Percentiles rank a stretch among this genome's conserved stretches.
Evolutionary conservation across 345 rosid species (phyloP).

Genomic region (Brassica nigra): DNA sequence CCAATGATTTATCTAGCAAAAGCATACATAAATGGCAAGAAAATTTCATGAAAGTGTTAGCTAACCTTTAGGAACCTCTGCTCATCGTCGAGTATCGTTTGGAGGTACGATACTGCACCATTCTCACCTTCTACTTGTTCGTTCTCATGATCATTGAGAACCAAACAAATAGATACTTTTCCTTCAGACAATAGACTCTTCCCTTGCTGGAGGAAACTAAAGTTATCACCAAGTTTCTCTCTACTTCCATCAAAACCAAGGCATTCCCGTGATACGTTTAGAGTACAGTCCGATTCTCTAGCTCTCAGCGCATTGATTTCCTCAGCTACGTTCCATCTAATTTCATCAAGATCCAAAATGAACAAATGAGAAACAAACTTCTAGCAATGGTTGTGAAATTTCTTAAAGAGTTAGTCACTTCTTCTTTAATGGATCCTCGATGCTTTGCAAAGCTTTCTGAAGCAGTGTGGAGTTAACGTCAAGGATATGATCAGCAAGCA

Average conservation of each 20-base stretch:
- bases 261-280: conserved; percentile 48
- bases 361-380: conserved; percentile 10
- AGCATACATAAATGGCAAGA: neutral
- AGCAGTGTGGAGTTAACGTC: conserved; percentile 69
- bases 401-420: conserved; percentile 45
- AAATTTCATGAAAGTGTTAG: neutral
- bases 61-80: conserved; percentile 61
- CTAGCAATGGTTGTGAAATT: neutral
- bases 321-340: conserved; percentile 57
- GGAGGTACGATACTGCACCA: conserved; percentile 34
- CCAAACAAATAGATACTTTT: conserved; percentile 62
- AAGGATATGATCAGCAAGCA: conserved; percentile 72
- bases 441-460: conserved; percentile 69
- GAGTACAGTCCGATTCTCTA: conserved; percentile 43
- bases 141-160: conserved; percentile 42
- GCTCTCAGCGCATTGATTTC: conserved; percentile 45
- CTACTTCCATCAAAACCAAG: conserved; percentile 43
- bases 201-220: conserved; percentile 55
- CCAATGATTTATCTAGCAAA: neutral
- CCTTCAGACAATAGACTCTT: conserved; percentile 56
- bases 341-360: conserved; percentile 26
- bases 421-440: conserved; percentile 50
- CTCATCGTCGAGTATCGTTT: conserved; percentile 47
- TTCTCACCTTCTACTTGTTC: conserved; percentile 33
- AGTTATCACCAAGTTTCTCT: conserved; percentile 46